A percentile compares a stretch with the other conserved stretches of the same genome.
These are phyloP conservation scores for Aspergillus cristatus DNA, from an alignment of 495 filamentous ascomycete species.

Conservation along the genomic window DNA sequence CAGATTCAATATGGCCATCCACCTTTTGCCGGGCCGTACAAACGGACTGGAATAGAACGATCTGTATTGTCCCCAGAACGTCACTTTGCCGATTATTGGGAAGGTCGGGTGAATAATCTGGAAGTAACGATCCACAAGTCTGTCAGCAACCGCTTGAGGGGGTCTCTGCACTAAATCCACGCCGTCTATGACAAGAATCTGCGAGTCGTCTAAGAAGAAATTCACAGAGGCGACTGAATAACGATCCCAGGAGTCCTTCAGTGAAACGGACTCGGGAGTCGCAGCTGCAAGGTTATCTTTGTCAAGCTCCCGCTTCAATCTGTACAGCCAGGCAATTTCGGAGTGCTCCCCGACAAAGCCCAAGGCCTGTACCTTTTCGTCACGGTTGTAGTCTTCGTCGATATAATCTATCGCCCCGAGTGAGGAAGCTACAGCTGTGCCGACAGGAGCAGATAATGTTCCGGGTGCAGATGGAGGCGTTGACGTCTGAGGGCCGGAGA, in stretches of 20 bases:
- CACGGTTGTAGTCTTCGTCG: slow-evolving; percentile 49
- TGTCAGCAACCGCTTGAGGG: slow-evolving; percentile 38
- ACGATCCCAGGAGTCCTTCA: slow-evolving; percentile 15
- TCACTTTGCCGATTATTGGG: slow-evolving; percentile 46
- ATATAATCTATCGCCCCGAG: slow-evolving; percentile 43
- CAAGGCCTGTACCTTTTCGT: slow-evolving; percentile 38
- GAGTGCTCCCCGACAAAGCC: slow-evolving; percentile 58
- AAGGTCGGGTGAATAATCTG: slow-evolving; percentile 47
- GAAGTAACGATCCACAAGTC: slow-evolving; percentile 47
- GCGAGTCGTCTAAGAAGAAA: slow-evolving; percentile 50
- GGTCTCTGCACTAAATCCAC: slow-evolving; percentile 44
- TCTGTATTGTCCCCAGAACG: slow-evolving; percentile 34
- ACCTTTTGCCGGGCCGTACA: slow-evolving; percentile 35
- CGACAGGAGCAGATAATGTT: slow-evolving; percentile 12
- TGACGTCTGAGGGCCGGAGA: slow-evolving; percentile 8
- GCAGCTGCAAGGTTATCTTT: slow-evolving; percentile 6
- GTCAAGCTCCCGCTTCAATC: slow-evolving; percentile 32
- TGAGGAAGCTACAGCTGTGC: slow-evolving; percentile 31
- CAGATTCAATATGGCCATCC: slow-evolving; percentile 55
- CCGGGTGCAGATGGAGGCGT: slow-evolving; percentile 7
- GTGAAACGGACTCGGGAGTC: slow-evolving; percentile 1
- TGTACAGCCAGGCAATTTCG: slow-evolving; percentile 52
- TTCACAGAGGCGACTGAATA: slow-evolving; percentile 30
- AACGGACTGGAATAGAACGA: slow-evolving; percentile 26
- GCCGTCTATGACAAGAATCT: slow-evolving; percentile 28